These are phyloP conservation scores for Clarireedia hainanense DNA, from an alignment of 2,329 filamentous ascomycete species.

Conservation along the genomic window DNA sequence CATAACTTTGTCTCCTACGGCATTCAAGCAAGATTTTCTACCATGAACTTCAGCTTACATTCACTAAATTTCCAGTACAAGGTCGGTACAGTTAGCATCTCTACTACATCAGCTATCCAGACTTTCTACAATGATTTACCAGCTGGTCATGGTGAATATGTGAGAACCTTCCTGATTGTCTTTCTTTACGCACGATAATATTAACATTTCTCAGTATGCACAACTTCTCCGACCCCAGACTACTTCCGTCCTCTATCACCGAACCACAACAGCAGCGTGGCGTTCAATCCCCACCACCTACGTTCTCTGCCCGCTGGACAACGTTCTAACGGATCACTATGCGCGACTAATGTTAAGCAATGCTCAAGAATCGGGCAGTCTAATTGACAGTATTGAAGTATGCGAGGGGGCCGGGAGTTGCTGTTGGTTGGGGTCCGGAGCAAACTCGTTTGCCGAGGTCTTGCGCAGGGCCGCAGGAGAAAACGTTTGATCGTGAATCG, in stretches of 20 bases:
- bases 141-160: slow-evolving; percentile 3
- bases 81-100: slow-evolving; percentile 4
- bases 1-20: not conserved
- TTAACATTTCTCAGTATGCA: slow-evolving; percentile 27
- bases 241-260: slow-evolving; percentile 4
- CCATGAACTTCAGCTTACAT: not conserved
- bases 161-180: not conserved
- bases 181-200: slow-evolving; percentile 24
- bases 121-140: slow-evolving; percentile 7
- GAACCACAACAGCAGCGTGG: slow-evolving; percentile 24
- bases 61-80: slow-evolving; percentile 7
- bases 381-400: slow-evolving; percentile 19
- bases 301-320: slow-evolving; percentile 20
- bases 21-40: not conserved
- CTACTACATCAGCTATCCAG: slow-evolving; percentile 1
- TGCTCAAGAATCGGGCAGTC: slow-evolving; percentile 16
- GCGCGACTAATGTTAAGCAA: slow-evolving; percentile 19
- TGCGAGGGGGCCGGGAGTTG: slow-evolving; percentile 17
- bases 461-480: slow-evolving; percentile 6
- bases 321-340: slow-evolving; percentile 15
- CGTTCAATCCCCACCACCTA: slow-evolving; percentile 23
- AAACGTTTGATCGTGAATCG: not conserved
- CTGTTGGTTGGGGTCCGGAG: slow-evolving; percentile 9
- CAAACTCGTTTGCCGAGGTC: not conserved
- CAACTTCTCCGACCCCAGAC: slow-evolving; percentile 20